Conservation (phyloP, 2,329 filamentous ascomycete species). For the Calonectria hongkongensis region DNA sequence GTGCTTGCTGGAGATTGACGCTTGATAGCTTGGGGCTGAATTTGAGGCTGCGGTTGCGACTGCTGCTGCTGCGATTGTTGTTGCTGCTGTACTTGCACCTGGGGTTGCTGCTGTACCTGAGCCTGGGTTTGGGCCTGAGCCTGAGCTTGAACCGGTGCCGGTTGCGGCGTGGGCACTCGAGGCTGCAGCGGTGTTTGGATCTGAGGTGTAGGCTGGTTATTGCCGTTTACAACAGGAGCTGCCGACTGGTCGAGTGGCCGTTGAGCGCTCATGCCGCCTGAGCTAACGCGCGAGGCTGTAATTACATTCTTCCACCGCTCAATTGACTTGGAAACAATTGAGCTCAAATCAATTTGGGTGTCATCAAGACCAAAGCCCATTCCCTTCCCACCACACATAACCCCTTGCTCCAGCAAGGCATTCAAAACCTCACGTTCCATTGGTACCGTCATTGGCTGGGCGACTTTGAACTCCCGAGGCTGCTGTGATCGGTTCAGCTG, state of each 20-base stretch:
- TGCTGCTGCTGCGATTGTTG: conserved; percentile 43
- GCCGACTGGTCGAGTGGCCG: conserved; percentile 65
- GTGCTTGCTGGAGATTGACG: conserved; percentile 61
- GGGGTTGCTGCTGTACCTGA: conserved; percentile 31
- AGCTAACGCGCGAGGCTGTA: conserved; percentile 66
- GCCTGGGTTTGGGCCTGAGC: conserved; percentile 18
- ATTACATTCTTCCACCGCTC: conserved; percentile 78
- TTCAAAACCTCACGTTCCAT: conserved; percentile 70
- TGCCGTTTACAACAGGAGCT: conserved; percentile 42
- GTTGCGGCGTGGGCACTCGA: conserved; percentile 43
- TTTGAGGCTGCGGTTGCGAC: conserved; percentile 44
- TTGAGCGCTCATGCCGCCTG: conserved; percentile 70
- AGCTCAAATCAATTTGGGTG: conserved; percentile 70
- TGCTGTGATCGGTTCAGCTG: conserved; percentile 76
- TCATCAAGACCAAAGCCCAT: conserved; percentile 71
- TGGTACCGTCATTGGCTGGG: conserved; percentile 71
- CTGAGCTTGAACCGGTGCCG: conserved; percentile 44
- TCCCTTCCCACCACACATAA: conserved; percentile 59
- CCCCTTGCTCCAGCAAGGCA: conserved; percentile 67
- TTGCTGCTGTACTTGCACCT: conserved; percentile 37
- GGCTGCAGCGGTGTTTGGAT: conserved; percentile 46
- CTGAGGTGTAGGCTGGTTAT: conserved; percentile 45
- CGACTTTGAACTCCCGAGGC: conserved; percentile 74
- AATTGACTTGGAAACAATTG: conserved; percentile 72
- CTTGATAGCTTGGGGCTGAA: conserved; percentile 50